A percentile compares a stretch with the other conserved stretches of the same genome.
Evolutionary conservation across 495 filamentous ascomycete genomes (phyloP).

Genomic region (Aspergillus saccharolyticus): DNA sequence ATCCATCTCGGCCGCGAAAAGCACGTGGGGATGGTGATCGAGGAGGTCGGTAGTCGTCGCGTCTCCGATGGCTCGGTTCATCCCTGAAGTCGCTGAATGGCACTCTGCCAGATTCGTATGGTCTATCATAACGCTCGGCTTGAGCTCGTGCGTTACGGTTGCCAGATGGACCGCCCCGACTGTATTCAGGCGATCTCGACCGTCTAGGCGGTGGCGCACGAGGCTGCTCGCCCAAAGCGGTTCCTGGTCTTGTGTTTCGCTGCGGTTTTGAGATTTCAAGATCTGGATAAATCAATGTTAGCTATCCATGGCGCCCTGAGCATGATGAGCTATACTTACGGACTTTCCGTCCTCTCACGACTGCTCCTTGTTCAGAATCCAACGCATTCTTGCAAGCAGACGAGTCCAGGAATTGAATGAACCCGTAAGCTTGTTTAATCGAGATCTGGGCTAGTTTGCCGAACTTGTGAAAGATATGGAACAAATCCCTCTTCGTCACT

Average conservation of each 20-base stretch:
- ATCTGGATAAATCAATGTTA: constrained; percentile 49
- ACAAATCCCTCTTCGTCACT: constrained; percentile 90
- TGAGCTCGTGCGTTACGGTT: constrained; percentile 28
- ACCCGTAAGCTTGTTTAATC: constrained; percentile 94
- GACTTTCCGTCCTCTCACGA: constrained; percentile 80
- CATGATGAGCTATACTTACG: constrained; percentile 57
- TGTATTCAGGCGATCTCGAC: constrained; percentile 69
- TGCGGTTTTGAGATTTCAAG: constrained; percentile 91
- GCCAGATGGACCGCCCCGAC: constrained; percentile 42
- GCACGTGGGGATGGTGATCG: constrained; percentile 58
- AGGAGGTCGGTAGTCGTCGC: constrained; percentile 60
- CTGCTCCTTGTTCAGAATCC: constrained; percentile 67
- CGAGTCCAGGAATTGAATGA: constrained; percentile 85
- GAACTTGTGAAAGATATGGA: constrained; percentile 79
- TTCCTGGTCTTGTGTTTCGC: constrained; percentile 59
- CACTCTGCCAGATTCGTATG: constrained; percentile 32
- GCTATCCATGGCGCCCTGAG: neutral
- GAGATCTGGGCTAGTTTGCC: constrained; percentile 91
- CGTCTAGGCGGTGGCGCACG: constrained; percentile 44
- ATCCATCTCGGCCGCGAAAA: constrained; percentile 64
- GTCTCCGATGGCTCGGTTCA: constrained; percentile 42
- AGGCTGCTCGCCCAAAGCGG: constrained; percentile 34
- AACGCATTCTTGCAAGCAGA: constrained; percentile 69
- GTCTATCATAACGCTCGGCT: constrained; percentile 42
- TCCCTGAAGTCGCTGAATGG: constrained; percentile 48